These are phyloP conservation scores for Saturnispora zaruensis DNA, from an alignment of 805 yeast genomes.

Conservation along the genomic window DNA sequence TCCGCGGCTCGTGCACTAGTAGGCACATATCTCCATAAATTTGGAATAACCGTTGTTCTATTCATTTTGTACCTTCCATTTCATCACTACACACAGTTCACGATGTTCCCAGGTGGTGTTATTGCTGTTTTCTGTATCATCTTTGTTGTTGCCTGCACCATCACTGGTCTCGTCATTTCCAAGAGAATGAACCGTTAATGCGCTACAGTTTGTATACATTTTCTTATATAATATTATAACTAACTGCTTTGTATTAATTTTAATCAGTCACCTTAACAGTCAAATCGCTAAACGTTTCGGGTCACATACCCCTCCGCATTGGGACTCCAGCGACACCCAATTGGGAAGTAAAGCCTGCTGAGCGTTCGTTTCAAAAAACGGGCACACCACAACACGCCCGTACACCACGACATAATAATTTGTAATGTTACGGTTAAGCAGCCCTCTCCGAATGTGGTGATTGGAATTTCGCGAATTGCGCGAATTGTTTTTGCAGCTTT, in stretches of 20 bases:
- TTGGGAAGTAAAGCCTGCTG: not conserved
- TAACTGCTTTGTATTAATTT: too few relatives aligned
- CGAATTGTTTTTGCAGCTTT: too few relatives aligned
- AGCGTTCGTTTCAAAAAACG: not conserved
- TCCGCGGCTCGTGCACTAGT: not conserved
- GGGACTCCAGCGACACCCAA: too few relatives aligned
- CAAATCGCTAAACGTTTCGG: too few relatives aligned
- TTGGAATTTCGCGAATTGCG: too few relatives aligned
- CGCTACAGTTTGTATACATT: conserved; percentile 3
- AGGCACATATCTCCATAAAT: not conserved
- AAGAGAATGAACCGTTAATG: conserved; percentile 29
- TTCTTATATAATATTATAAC: too few relatives aligned
- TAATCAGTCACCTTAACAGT: too few relatives aligned
- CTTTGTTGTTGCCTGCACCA: conserved; percentile 35
- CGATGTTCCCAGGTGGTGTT: conserved; percentile 60
- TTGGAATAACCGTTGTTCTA: not conserved
- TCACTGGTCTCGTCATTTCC: conserved; percentile 23
- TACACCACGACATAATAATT: not conserved
- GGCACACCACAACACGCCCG: not conserved
- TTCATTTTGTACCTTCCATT: too few relatives aligned
- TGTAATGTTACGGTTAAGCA: conserved; percentile 3
- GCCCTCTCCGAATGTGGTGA: too few relatives aligned
- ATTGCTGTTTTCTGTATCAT: conserved; percentile 50
- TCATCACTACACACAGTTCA: too few relatives aligned
- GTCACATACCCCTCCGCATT: too few relatives aligned